These are phyloP conservation scores for Amanita thiersii DNA, from an alignment of 768 basidiomycete species.

Conservation along the genomic window DNA sequence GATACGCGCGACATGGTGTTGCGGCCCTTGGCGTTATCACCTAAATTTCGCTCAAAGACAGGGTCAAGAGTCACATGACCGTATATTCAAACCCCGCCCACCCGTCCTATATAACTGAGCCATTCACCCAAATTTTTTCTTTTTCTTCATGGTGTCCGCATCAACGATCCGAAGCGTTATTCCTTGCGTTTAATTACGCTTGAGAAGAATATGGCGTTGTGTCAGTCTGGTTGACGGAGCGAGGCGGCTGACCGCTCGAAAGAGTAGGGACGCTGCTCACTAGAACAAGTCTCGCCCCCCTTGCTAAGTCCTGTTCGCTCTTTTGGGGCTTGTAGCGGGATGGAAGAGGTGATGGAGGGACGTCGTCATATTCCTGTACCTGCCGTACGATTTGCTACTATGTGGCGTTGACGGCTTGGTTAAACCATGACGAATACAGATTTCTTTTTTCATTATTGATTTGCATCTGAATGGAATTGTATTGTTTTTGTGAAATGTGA, in stretches of 20 bases:
- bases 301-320: slow-evolving; percentile 3
- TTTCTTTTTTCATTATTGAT: not conserved
- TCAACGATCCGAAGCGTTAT: slow-evolving; percentile 7
- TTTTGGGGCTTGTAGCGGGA: slow-evolving; percentile 5
- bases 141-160: slow-evolving; percentile 5
- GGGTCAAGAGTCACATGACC: not conserved
- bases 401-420: slow-evolving; percentile 8
- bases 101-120: not conserved
- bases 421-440: slow-evolving; percentile 10
- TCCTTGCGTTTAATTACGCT: slow-evolving; percentile 1
- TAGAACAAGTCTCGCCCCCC: slow-evolving; percentile 1
- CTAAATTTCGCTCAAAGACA: not conserved
- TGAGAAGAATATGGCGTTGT: slow-evolving; percentile 5
- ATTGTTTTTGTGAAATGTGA: not conserved
- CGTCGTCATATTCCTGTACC: slow-evolving; percentile 9
- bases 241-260: slow-evolving; percentile 4
- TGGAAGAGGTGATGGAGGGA: slow-evolving; percentile 1
- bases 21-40: not conserved
- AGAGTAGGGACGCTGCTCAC: slow-evolving; percentile 7
- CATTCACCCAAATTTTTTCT: not conserved
- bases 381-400: slow-evolving; percentile 8
- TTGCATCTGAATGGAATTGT: not conserved
- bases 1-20: slow-evolving; percentile 39
- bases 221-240: slow-evolving; percentile 7
- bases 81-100: slow-evolving; percentile 1